Conservation (phyloP, 2,329 filamentous ascomycete species). For the Thielaviopsis cerberus region DNA sequence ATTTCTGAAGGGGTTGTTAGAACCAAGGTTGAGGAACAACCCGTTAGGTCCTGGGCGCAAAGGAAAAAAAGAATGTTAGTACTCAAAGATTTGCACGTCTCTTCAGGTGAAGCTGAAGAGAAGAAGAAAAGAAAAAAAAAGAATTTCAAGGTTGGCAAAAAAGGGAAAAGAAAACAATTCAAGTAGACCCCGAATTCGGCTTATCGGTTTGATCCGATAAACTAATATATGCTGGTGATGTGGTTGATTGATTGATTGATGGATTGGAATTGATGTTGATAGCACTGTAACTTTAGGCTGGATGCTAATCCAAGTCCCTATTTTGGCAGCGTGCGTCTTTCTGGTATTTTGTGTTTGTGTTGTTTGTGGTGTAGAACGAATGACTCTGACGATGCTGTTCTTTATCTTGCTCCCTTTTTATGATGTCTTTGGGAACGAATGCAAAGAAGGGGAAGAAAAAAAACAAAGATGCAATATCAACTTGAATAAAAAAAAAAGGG, state of each 20-base stretch:
- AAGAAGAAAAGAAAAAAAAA: slow-evolving; percentile 7
- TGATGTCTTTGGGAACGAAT: neutral
- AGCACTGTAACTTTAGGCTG: neutral
- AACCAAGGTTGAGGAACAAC: slow-evolving; percentile 50
- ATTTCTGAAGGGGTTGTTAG: slow-evolving; percentile 69
- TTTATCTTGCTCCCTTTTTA: neutral
- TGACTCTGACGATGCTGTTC: neutral
- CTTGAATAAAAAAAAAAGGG: neutral
- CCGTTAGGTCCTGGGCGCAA: slow-evolving; percentile 21
- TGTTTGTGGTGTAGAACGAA: neutral
- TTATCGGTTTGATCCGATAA: neutral
- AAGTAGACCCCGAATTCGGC: neutral
- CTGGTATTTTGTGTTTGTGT: neutral
- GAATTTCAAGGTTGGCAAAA: neutral
- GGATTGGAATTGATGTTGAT: neutral
- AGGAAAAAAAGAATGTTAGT: slow-evolving; percentile 29
- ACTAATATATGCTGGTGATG: neutral
- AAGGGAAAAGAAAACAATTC: slow-evolving; percentile 11
- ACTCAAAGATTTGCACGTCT: slow-evolving; percentile 23
- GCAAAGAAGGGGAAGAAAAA: neutral
- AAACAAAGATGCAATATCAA: neutral
- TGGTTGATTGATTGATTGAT: too few species aligned
- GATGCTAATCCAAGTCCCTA: neutral
- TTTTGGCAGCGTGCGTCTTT: neutral
- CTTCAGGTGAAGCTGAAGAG: slow-evolving; percentile 19